Percentiles rank a stretch among this genome's conserved stretches.
These are phyloP conservation scores for Pseudovirgaria hyperparasitica DNA, from an alignment of 2,329 filamentous ascomycete genomes.

Conservation along the genomic window DNA sequence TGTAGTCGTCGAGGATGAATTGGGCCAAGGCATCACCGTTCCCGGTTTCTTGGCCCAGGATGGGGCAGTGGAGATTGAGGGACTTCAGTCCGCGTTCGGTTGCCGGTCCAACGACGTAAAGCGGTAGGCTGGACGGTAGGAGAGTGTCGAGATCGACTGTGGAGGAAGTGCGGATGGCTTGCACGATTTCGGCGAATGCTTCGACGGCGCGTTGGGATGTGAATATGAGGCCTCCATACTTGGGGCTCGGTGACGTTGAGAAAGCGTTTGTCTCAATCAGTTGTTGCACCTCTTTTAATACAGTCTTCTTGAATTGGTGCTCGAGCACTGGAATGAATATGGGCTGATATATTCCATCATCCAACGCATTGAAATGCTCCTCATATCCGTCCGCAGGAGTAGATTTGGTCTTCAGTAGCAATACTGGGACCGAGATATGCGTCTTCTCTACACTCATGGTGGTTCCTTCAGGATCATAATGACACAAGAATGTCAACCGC, in stretches of 20 bases:
- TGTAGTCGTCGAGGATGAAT: constrained; percentile 71
- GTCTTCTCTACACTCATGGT: too few species aligned
- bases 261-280: constrained; percentile 37
- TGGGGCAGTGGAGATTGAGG: constrained; percentile 38
- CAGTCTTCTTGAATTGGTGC: constrained; percentile 51
- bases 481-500: too few species aligned
- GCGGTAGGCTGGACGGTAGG: constrained; percentile 38
- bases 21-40: constrained; percentile 69
- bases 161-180: constrained; percentile 34
- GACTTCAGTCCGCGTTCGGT: constrained; percentile 59
- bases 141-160: constrained; percentile 16
- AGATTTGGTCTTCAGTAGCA: constrained; percentile 70
- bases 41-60: constrained; percentile 72
- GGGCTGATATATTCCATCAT: constrained; percentile 43
- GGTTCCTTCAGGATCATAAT: too few species aligned
- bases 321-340: constrained; percentile 66
- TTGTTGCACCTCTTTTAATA: constrained; percentile 40
- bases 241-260: constrained; percentile 13
- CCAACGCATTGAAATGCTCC: constrained; percentile 45
- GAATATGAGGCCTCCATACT: constrained; percentile 69
- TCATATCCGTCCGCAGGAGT: constrained; percentile 59
- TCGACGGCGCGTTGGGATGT: constrained; percentile 77
- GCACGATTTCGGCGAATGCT: constrained; percentile 53
- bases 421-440: constrained; percentile 37
- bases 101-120: constrained; percentile 73